These are phyloP conservation scores for Saccharomyces pastorianus DNA, from an alignment of 1,139 yeast genomes.

Conservation along the genomic window DNA sequence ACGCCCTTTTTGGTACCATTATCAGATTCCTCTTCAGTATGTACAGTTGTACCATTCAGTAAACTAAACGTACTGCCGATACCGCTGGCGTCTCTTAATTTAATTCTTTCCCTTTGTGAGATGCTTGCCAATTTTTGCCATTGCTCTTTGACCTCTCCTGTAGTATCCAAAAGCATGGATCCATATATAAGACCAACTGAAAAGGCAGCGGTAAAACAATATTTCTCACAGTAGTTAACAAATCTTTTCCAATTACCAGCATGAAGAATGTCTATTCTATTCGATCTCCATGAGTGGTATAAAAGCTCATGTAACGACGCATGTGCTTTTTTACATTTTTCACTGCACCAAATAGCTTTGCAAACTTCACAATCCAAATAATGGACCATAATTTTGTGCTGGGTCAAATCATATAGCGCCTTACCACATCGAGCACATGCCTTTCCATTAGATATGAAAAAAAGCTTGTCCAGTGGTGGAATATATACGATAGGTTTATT, in stretches of 20 bases:
- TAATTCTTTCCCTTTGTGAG: slow-evolving; percentile 57
- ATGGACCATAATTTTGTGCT: slow-evolving; percentile 35
- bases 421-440: slow-evolving; percentile 80
- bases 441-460: slow-evolving; percentile 54
- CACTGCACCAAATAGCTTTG: slow-evolving; percentile 65
- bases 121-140: slow-evolving; percentile 62
- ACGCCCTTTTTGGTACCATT: slow-evolving; percentile 34
- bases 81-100: slow-evolving; percentile 47
- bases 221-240: slow-evolving; percentile 55
- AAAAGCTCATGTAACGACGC: background rate
- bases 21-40: slow-evolving; percentile 6
- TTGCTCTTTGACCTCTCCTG: slow-evolving; percentile 37
- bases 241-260: slow-evolving; percentile 46
- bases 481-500: slow-evolving; percentile 57
- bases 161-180: slow-evolving; percentile 39
- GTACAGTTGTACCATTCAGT: slow-evolving; percentile 37
- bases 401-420: slow-evolving; percentile 38
- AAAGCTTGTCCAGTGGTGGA: slow-evolving; percentile 63
- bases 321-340: slow-evolving; percentile 44
- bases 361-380: slow-evolving; percentile 67
- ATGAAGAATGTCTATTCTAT: slow-evolving; percentile 26
- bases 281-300: background rate
- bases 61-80: slow-evolving; percentile 48
- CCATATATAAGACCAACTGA: slow-evolving; percentile 57
- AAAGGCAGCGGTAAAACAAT: slow-evolving; percentile 63